Conservation (phyloP, 1,284 basidiomycete genomes). For the Marasmius tenuissimus region DNA sequence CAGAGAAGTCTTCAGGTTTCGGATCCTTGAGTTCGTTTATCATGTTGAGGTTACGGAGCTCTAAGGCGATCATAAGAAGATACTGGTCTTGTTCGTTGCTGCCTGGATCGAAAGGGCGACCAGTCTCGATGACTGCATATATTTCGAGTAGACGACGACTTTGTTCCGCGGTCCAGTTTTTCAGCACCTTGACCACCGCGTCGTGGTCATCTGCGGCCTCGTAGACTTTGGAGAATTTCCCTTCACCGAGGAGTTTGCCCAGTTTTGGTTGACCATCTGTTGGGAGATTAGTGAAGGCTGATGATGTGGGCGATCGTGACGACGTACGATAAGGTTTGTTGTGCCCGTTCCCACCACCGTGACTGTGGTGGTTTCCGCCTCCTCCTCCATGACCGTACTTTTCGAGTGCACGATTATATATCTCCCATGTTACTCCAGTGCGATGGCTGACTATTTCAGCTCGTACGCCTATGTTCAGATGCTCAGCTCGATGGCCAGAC, state of each 20-base stretch:
- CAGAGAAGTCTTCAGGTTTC: neutral
- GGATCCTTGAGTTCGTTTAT: neutral
- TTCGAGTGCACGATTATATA: neutral
- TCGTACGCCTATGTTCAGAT: neutral
- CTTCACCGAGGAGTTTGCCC: conserved; percentile 3
- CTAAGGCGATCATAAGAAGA: neutral
- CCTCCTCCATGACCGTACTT: neutral
- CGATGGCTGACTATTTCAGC: neutral
- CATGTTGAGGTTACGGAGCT: neutral
- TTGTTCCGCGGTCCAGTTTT: neutral
- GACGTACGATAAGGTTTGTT: neutral
- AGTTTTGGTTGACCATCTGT: neutral
- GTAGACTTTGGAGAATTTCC: conserved; percentile 4
- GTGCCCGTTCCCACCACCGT: neutral
- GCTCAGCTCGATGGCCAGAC: neutral
- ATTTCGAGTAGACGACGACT: neutral
- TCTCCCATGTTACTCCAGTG: neutral
- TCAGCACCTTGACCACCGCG: conserved; percentile 4
- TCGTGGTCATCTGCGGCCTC: neutral
- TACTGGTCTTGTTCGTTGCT: neutral
- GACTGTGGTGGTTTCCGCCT: neutral
- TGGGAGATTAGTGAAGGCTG: neutral
- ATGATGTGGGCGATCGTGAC: no score
- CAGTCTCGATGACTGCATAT: neutral
- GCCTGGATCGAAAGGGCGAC: neutral